Evolutionary conservation across 2,329 filamentous ascomycete genomes (phyloP), one percentile per base, ranked within the genome.

Genomic region (Alternaria tenuissima): DNA sequence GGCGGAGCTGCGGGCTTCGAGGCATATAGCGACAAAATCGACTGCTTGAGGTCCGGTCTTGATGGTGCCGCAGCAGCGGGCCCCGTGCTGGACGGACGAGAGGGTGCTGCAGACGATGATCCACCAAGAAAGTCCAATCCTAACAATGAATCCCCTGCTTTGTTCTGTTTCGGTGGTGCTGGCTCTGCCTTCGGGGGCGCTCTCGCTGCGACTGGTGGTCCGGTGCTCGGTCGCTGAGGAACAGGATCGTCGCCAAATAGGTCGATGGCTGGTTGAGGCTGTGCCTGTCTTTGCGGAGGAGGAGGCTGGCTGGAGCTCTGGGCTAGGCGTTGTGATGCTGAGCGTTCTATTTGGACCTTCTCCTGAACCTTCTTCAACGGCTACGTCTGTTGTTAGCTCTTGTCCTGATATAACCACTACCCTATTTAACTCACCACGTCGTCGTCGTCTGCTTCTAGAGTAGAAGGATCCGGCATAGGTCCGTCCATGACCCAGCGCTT

Each of bases 401-500:
- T 38, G 34, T 34, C 39, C 39, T 34, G 39, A 7, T 38, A 26
- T 24, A 32, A 22, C 5, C 6, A 16, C 28, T 5, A 12, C 39
- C 7, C 63, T 86, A n/a, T 24, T 32, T 5, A 85, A 90, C 88
- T 72, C 72, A 87, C 85, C 75, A 89, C 82, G 78, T 98, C 93
- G 72, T 97, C 94, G 55, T 89, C 93, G 16, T 93, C 91, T 14
- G 83, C 88, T 76, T 96, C 93, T 52, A 99, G 81, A 2, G 91
- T 92, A 3, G 92, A 86, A n/a, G 96, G 95, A 76, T 98, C 93
- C 5, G 96, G 96, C 76, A 96, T 94, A 5, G 89, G 89, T 1
- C 95, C 95, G 62, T 99, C 95, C 94, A 98, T 98, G n/a, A 93
- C 91, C 95, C 95, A 99, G 82, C 96, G 87, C 87, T 97, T 98